Percentiles rank a stretch among this genome's conserved stretches.
These are phyloP conservation scores for Trypanosoma cruzi DNA, from an alignment of 208 protist species.

Conservation along the genomic window DNA sequence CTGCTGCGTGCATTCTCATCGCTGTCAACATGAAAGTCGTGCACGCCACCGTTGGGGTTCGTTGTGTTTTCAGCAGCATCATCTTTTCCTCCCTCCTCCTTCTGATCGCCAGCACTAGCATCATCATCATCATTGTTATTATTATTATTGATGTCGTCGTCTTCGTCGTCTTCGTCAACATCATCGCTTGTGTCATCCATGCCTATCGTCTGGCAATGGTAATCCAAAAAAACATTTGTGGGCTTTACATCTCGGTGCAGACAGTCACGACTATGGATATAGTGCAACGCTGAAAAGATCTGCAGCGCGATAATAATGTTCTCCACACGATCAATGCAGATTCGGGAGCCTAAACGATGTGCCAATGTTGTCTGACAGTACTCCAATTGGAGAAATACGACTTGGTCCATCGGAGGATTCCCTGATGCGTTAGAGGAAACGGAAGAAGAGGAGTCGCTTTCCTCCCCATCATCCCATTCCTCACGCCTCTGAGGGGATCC, in stretches of 20 bases:
- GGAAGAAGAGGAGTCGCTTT: slow-evolving; percentile 4
- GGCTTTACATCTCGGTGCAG: slow-evolving; percentile 91
- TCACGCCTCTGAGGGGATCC: not conserved
- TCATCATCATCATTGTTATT: slow-evolving; percentile 28
- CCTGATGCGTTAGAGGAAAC: not conserved
- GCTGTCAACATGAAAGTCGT: not conserved
- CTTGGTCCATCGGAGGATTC: slow-evolving; percentile 46
- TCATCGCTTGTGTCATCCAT: slow-evolving; percentile 18
- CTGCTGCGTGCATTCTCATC: not conserved
- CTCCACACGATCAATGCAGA: slow-evolving; percentile 57
- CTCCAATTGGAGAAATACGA: slow-evolving; percentile 90
- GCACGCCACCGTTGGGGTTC: not conserved
- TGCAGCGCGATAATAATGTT: slow-evolving; percentile 83
- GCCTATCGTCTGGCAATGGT: slow-evolving; percentile 49
- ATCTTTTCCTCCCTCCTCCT: slow-evolving; percentile 5
- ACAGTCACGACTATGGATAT: slow-evolving; percentile 65
- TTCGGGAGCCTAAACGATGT: slow-evolving; percentile 46
- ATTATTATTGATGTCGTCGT: too few species aligned
- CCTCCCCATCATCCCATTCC: slow-evolving; percentile 17
- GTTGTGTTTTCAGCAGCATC: slow-evolving; percentile 1
- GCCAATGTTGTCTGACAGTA: slow-evolving; percentile 82
- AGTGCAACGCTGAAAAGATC: slow-evolving; percentile 56
- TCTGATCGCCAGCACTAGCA: slow-evolving; percentile 28
- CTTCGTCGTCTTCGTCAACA: too few species aligned
- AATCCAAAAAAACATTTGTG: slow-evolving; percentile 86